These are phyloP conservation scores for Sporothrix variecibatus DNA, from an alignment of 2,329 filamentous ascomycete species.

Conservation along the genomic window DNA sequence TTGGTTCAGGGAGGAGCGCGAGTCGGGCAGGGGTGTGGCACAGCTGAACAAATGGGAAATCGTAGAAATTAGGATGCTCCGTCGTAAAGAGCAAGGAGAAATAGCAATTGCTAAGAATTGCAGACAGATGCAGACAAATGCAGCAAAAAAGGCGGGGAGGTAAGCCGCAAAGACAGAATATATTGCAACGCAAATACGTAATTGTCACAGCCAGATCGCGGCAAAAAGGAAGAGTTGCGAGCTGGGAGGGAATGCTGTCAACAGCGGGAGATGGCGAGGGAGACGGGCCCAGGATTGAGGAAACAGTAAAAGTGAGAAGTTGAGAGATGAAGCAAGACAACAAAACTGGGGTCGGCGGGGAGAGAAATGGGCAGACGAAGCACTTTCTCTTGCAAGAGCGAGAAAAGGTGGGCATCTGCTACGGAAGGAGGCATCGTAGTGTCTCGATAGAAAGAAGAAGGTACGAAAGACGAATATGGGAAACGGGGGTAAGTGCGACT, in stretches of 20 bases:
- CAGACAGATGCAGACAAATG: too few species aligned
- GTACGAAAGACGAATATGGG: neutral
- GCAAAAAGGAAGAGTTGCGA: neutral
- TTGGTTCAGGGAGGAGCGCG: neutral
- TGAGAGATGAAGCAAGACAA: constrained; percentile 5
- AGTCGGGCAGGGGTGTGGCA: constrained; percentile 2
- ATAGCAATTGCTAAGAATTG: neutral
- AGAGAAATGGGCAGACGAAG: neutral
- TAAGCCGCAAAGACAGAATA: constrained; percentile 9
- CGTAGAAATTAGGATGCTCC: constrained; percentile 14
- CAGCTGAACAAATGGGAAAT: neutral
- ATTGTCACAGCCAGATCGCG: constrained; percentile 17
- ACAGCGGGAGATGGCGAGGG: neutral
- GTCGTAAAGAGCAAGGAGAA: constrained; percentile 6
- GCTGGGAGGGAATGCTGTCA: neutral
- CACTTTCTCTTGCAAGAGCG: neutral
- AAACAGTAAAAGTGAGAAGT: neutral
- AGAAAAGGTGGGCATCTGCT: neutral
- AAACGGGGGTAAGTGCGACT: neutral
- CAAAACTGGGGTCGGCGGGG: neutral
- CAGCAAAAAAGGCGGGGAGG: neutral
- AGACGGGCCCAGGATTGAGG: neutral
- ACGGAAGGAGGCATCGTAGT: neutral
- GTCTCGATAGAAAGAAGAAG: neutral
- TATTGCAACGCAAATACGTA: constrained; percentile 14